Conservation (phyloP, 129 eudicot species). For the Lactuca saligna region DNA sequence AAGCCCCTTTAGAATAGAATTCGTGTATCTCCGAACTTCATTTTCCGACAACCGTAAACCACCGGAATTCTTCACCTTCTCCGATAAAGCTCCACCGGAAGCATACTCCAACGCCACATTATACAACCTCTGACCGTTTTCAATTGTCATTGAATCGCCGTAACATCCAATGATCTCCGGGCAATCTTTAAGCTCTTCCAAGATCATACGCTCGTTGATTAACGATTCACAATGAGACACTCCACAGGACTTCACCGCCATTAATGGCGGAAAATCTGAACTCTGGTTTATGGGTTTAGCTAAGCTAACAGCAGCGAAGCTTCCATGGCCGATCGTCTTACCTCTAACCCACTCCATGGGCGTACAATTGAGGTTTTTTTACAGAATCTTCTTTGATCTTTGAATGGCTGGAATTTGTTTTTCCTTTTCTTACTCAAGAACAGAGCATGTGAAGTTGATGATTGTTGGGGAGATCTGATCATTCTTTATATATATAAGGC, state of each 20-base stretch:
- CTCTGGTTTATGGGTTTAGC: constrained; percentile 50
- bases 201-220: constrained; percentile 45
- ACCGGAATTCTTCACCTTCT: constrained; percentile 36
- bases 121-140: constrained; percentile 53
- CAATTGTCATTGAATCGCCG: constrained; percentile 49
- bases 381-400: background rate
- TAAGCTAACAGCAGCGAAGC: constrained; percentile 68
- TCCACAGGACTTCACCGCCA: constrained; percentile 70
- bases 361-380: background rate
- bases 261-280: constrained; percentile 26
- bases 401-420: background rate
- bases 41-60: constrained; percentile 31
- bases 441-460: constrained; percentile 32
- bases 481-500: constrained; percentile 23
- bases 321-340: constrained; percentile 67
- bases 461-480: constrained; percentile 13
- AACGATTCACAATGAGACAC: constrained; percentile 45
- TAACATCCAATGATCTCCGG: constrained; percentile 54
- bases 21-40: constrained; percentile 45
- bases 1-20: constrained; percentile 52
- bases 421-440: background rate
- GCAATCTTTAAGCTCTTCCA: constrained; percentile 52
- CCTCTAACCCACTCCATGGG: constrained; percentile 86
- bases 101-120: constrained; percentile 81
- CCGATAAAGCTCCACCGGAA: constrained; percentile 62